Base-by-base conservation (phyloP, 139 green algal genomes). In the Tetradesmus lagerheimii region DNA sequence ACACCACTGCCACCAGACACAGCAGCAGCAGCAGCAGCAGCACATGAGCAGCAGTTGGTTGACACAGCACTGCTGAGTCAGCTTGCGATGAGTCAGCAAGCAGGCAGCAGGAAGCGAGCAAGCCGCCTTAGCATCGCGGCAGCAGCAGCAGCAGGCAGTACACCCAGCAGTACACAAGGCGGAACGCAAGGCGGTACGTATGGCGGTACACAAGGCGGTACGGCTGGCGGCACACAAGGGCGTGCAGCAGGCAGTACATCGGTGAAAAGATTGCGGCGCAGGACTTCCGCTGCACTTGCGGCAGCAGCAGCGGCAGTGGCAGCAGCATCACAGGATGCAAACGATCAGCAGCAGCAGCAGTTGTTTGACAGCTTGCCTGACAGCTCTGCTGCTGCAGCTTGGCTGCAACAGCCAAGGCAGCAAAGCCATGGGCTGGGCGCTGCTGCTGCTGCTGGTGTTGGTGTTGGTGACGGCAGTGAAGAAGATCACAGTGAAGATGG, bases 71-170 rank as follows among this genome's bases (percentile, higher is more conserved):
- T 66, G 79, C 41, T 66, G 79, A 35, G 15, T 39, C 39, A 31
- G 79, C 39, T 16, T 6, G 38, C 35, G 35, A 16, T 83, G 77
- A n/a, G 83, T 80, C 83, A 89, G 64, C 83, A 89, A 64, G 37
- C 23, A 4, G 74, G 62, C 83, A 79, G 83, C 83, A 81, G 83
- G 38, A 79, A 50, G 38, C 8, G 41, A 29, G 84, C 34, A 1
- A 84, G 43, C 23, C 25, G 41, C 23, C 80, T 57, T 14, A 84
- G 43, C 11, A 23, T 84, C 20, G 76, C 47, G 71, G 87, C 87
- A 90, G 57, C 81, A 91, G 29, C 82, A 91, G 64, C 34, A 86
- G 74, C 67, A 89, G 83, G 76, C 76, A 62, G 47, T 62, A 62
- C 47, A 62, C 47, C 47, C 20, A 38, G 82, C 50, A 47, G 37